phyloP scores from a whole-genome alignment of 495 filamentous ascomycete species.

The Tuber borchii region DNA sequence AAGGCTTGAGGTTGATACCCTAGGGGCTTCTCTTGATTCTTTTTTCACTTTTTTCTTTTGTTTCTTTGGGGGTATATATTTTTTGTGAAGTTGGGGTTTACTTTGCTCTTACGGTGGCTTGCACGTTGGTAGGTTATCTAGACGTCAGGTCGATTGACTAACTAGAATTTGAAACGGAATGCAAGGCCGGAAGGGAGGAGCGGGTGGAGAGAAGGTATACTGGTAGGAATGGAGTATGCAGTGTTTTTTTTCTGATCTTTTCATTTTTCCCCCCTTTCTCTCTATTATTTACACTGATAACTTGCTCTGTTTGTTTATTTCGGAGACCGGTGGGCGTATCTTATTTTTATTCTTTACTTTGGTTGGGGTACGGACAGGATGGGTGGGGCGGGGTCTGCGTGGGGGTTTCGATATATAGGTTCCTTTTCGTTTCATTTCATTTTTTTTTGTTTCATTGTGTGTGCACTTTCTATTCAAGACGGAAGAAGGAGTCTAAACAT shows the following conservation, averaged over 20 bases:
- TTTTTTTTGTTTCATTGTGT: background rate
- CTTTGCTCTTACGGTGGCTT: background rate
- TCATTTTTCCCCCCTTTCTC: background rate
- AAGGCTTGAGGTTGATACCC: background rate
- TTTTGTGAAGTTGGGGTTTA: background rate
- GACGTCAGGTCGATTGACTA: background rate
- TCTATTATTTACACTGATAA: background rate
- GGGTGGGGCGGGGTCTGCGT: background rate
- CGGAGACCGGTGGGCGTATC: background rate
- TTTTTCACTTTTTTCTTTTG: background rate
- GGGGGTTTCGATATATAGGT: background rate
- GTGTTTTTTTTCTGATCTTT: background rate
- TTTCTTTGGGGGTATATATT: conserved; percentile 1
- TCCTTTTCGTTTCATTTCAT: no score
- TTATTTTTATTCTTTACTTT: background rate
- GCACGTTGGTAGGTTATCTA: background rate
- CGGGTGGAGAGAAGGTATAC: background rate
- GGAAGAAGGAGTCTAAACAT: background rate
- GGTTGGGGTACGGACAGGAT: background rate
- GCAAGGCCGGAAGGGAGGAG: background rate
- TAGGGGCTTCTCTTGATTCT: background rate
- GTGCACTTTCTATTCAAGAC: background rate
- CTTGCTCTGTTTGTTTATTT: background rate
- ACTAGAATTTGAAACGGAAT: background rate
- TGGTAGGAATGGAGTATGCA: conserved; percentile 2